A percentile compares a stretch with the other conserved stretches of the same genome.
Conservation (phyloP, 371 early-diverging fungal genomes). For the Dinochytrium kinnereticum region DNA sequence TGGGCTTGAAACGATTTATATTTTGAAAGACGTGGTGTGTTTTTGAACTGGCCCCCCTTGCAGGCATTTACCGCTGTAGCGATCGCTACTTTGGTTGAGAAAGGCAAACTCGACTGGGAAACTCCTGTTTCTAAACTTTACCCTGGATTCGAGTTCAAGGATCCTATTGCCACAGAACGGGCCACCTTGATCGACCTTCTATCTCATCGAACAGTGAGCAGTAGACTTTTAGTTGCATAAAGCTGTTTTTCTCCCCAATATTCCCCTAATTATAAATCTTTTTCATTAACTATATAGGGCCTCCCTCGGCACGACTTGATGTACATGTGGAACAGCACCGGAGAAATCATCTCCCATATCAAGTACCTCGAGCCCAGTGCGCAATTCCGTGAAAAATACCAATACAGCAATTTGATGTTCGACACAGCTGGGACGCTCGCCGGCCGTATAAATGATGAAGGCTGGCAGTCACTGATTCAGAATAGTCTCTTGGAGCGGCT, state of each 20-base stretch:
- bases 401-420: slow-evolving; percentile 27
- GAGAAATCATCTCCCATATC: slow-evolving; percentile 6
- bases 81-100: slow-evolving; percentile 15
- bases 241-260: no score
- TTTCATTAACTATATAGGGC: no score
- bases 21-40: neutral
- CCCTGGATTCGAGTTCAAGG: slow-evolving; percentile 17
- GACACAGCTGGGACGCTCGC: slow-evolving; percentile 22
- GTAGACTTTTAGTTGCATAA: no score
- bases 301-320: slow-evolving; percentile 19
- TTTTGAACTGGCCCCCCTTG: neutral
- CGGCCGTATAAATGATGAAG: slow-evolving; percentile 5
- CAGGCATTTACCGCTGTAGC: slow-evolving; percentile 26
- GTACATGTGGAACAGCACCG: neutral
- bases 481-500: slow-evolving; percentile 12
- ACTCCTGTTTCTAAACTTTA: slow-evolving; percentile 18
- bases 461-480: slow-evolving; percentile 19
- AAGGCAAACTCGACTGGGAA: slow-evolving; percentile 22
- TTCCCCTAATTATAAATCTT: no score
- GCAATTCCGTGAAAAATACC: slow-evolving; percentile 24
- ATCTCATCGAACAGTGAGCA: slow-evolving; percentile 19
- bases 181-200: slow-evolving; percentile 24
- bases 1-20: no score
- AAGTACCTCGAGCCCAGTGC: slow-evolving; percentile 18
- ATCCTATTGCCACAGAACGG: slow-evolving; percentile 9